These are phyloP conservation scores for Rhizomucor pusillus DNA, from an alignment of 371 early-diverging fungal species.

Conservation along the genomic window DNA sequence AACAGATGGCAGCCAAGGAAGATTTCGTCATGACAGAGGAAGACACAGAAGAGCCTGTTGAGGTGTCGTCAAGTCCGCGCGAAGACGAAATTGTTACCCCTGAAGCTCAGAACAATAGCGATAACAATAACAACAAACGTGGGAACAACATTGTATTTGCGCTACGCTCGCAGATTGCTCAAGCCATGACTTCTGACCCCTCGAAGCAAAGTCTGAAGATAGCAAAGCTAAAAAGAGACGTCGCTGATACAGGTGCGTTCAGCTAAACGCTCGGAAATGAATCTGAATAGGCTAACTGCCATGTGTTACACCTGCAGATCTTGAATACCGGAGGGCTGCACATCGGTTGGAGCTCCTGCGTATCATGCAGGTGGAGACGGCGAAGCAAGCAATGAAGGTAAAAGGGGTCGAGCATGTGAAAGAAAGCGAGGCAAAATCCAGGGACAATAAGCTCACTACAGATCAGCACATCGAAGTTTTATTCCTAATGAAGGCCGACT, in stretches of 20 bases:
- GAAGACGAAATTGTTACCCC: too few species aligned
- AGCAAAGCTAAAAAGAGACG: constrained; percentile 51
- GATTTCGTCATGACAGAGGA: neutral
- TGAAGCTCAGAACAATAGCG: too few species aligned
- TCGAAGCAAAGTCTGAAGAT: constrained; percentile 15
- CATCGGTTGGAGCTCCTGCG: neutral
- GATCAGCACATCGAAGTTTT: constrained; percentile 8
- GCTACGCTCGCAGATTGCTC: constrained; percentile 35
- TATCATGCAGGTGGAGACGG: neutral
- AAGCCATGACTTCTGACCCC: constrained; percentile 21
- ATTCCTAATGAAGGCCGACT: constrained; percentile 7
- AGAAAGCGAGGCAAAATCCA: neutral
- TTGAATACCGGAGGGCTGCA: constrained; percentile 17
- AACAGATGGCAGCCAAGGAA: neutral
- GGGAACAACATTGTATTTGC: constrained; percentile 40
- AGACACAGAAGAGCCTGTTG: neutral
- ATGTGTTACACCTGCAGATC: constrained; percentile 31
- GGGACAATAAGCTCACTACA: neutral
- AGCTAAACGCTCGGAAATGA: neutral
- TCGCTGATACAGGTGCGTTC: constrained; percentile 24
- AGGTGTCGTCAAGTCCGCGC: too few species aligned
- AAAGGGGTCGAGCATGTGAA: neutral
- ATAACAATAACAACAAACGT: constrained; percentile 16
- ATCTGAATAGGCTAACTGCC: neutral
- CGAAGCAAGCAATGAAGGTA: neutral